Base-by-base conservation (phyloP, 495 filamentous ascomycete genomes). In the Penicillium samsonianum region DNA sequence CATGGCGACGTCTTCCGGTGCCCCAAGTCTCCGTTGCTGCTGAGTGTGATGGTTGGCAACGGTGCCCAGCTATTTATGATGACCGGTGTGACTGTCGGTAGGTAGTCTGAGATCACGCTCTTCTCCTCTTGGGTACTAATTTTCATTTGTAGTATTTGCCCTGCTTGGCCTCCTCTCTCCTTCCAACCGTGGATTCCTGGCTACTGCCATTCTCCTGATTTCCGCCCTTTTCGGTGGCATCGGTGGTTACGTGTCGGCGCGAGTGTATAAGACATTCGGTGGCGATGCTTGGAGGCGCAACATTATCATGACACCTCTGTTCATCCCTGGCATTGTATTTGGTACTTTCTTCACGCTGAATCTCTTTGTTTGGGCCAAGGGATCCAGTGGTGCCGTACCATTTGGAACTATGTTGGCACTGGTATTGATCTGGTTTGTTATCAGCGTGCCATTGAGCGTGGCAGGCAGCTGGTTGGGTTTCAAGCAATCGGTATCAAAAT, bases 11-110 rank as follows among this genome's bases (percentile, higher is more conserved):
- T 98, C 40, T 98, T 98, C 80, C 85, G 94, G 41, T 85, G 90
- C 11, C 94, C 94, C 5, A 82, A 84, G 55, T 85, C 89, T 52
- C 89, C 92, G 1, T 79, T 98, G 42, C 77, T 96, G 7, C 81
- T 98, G 20, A 90, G 91, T 67, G 78, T 98, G 14, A 81, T 98
- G 65, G 81, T 97, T 47, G 94, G 94, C 33, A 98, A 94, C 67
- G 94, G 94, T 23, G 89, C 91, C 37, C 94, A 98, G 73, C 82
- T 98, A 12, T 97, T 98, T 70, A 92, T 94, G 75, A 98, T 98
- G 94, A 88, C 91, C 17, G 94, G 92, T 30, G 87, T 89, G 57
- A 97, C 95, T 45, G 96, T 98, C 65, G 68, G 75, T 78, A 72
- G 50, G 73, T 70, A 26, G 4, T 12, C 26, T 14, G 5, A 35